Evolutionary conservation across 495 filamentous ascomycete genomes (phyloP).

Genomic region (Podospora didyma): DNA sequence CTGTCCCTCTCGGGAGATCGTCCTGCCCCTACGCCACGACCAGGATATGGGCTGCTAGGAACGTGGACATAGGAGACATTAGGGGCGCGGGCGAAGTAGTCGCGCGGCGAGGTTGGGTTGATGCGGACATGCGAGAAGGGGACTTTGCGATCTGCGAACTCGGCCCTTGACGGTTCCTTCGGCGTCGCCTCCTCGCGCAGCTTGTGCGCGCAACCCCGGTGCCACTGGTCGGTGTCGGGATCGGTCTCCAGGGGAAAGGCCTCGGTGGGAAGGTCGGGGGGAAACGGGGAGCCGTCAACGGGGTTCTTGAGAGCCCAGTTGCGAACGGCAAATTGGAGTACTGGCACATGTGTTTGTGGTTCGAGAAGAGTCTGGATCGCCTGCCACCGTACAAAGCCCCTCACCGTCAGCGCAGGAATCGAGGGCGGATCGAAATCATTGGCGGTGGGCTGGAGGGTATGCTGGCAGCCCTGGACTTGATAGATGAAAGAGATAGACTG

Average conservation of each 20-base stretch:
- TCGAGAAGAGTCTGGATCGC: constrained; percentile 85
- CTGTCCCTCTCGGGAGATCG: constrained; percentile 24
- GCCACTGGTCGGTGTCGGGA: constrained; percentile 75
- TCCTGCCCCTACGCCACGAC: constrained; percentile 1
- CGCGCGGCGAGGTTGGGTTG: constrained; percentile 12
- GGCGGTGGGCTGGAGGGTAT: constrained; percentile 60
- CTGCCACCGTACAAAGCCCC: constrained; percentile 91
- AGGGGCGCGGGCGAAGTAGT: constrained; percentile 21
- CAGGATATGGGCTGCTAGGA: background rate
- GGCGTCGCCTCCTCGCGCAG: constrained; percentile 45
- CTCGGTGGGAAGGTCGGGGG: constrained; percentile 67
- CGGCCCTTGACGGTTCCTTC: constrained; percentile 26
- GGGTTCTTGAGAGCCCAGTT: constrained; percentile 73
- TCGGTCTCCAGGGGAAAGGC: constrained; percentile 76
- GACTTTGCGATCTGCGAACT: constrained; percentile 16
- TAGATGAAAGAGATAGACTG: constrained; percentile 85
- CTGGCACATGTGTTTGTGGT: constrained; percentile 81
- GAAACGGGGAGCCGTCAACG: constrained; percentile 66
- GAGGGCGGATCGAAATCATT: constrained; percentile 71
- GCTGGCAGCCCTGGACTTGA: constrained; percentile 83
- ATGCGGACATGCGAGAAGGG: constrained; percentile 21
- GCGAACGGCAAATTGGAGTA: constrained; percentile 74
- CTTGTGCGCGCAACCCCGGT: constrained; percentile 62
- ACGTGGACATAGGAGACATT: constrained; percentile 23
- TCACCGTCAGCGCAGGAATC: constrained; percentile 74